These are phyloP conservation scores for Lenwebbia sp. DNA, from an alignment of 345 rosid species.

Conservation along the genomic window DNA sequence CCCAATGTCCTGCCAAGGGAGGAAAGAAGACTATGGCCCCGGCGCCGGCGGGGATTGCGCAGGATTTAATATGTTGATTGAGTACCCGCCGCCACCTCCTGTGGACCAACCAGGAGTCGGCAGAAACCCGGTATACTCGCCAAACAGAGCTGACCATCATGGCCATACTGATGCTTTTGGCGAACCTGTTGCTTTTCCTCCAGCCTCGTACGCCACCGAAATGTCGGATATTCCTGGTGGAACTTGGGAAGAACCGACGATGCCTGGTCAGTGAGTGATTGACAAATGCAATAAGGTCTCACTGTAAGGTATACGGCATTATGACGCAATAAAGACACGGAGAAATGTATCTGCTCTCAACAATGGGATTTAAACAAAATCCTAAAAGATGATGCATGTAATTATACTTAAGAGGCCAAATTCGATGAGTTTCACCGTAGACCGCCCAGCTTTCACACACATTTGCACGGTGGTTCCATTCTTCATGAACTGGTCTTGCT, in stretches of 20 bases:
- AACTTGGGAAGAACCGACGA: not conserved
- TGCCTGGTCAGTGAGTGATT: not conserved
- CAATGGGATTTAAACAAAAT: not conserved
- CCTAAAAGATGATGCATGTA: not conserved
- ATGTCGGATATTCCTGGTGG: not conserved
- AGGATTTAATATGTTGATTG: not conserved
- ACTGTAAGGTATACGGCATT: not conserved
- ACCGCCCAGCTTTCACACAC: fast-evolving
- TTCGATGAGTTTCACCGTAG: not conserved
- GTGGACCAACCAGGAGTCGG: not conserved
- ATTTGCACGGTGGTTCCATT: not conserved
- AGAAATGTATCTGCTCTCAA: not conserved
- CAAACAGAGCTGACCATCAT: not conserved
- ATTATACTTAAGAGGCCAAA: not conserved
- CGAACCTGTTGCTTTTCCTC: not conserved
- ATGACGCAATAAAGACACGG: not conserved
- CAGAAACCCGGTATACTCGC: not conserved
- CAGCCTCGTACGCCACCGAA: not conserved
- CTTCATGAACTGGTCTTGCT: fast-evolving
- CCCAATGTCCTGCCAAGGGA: not conserved
- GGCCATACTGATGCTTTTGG: not conserved
- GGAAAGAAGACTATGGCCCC: not conserved
- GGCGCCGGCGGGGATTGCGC: not conserved
- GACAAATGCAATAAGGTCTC: not conserved
- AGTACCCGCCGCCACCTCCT: not conserved